A percentile compares a stretch with the other conserved stretches of the same genome.
These are phyloP conservation scores for Xylariaceae sp. DNA, from an alignment of 2,329 filamentous ascomycete genomes.

Conservation along the genomic window DNA sequence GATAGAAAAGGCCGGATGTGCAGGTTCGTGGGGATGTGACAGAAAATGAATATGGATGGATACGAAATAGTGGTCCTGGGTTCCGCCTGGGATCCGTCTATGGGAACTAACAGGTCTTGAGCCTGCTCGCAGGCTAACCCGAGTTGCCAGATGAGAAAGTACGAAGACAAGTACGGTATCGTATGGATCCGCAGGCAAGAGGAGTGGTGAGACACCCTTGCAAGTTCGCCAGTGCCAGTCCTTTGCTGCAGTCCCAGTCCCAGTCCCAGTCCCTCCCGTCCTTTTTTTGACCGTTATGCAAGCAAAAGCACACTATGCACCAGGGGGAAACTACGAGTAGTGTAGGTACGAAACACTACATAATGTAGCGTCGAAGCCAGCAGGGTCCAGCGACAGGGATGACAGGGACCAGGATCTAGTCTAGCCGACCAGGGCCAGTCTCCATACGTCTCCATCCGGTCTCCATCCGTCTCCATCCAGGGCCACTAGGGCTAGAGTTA, in stretches of 20 bases:
- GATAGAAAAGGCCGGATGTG: conserved; percentile 18
- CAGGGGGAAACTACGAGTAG: background rate
- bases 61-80: conserved; percentile 25
- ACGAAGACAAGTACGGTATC: too few relatives aligned
- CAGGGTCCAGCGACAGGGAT: conserved; percentile 23
- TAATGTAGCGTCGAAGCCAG: background rate
- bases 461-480: too few relatives aligned
- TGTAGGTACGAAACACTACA: background rate
- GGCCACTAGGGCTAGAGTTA: too few relatives aligned
- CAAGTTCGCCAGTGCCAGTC: conserved; percentile 21
- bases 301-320: conserved; percentile 4
- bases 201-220: background rate
- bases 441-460: too few relatives aligned
- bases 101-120: conserved; percentile 18
- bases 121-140: background rate
- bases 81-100: conserved; percentile 5
- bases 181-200: too few relatives aligned
- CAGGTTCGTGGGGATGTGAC: conserved; percentile 27
- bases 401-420: conserved; percentile 5
- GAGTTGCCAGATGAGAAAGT: conserved; percentile 22
- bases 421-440: background rate
- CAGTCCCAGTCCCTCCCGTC: too few relatives aligned
- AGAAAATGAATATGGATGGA: conserved; percentile 29
- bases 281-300: conserved; percentile 32
- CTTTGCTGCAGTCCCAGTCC: conserved; percentile 15